Evolutionary conservation across 495 filamentous ascomycete species (phyloP), one percentile per base, ranked within the genome.

Genomic region (Penicillium roqueforti): DNA sequence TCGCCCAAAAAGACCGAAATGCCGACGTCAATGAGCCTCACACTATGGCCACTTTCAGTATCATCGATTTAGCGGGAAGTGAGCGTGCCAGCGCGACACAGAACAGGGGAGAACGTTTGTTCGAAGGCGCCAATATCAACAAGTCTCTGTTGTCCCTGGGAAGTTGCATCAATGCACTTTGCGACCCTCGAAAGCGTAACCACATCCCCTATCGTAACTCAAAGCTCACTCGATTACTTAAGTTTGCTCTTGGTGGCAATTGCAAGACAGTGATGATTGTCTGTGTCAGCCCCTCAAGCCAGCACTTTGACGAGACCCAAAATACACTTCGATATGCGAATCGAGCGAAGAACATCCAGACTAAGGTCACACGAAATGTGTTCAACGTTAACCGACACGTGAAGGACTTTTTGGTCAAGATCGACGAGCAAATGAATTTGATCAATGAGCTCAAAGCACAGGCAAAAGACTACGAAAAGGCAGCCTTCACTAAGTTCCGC

Each of bases 201-300:
- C 93, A 99, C 65, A 87, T 99, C 11, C 93, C 93, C 2, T 99
- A 99, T 73, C 83, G 93, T 53, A 97, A 99, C 71, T 97, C 92
- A 29, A 99, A 97, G 63, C 84, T 99, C 44, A 99, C 93, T 2
- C 87, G 93, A 38, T 76, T 99, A 1, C 82, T 99, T 23, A 99
- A 99, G 59, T 99, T 99, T 73, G 95, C 91, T 2, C 80, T 99
- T 1, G 93, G 93, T 40, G 93, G 93, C 3, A 99, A 99, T 67
- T 99, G 93, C 76, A 92, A 89, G 75, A 99, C 93, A 10, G 93
- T 99, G 61, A 99, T 99, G 93, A 99, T 99, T 62, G 93, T 99
- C 29, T 99, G 93, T 63, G 91, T 97, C 47, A 96, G 91, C 62
- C 93, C 93, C 13, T 96, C 91, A 7, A 97, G 93, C 66, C 86